phyloP scores from a whole-genome alignment of 495 filamentous ascomycete genomes.

The Penicillium samsonianum region DNA sequence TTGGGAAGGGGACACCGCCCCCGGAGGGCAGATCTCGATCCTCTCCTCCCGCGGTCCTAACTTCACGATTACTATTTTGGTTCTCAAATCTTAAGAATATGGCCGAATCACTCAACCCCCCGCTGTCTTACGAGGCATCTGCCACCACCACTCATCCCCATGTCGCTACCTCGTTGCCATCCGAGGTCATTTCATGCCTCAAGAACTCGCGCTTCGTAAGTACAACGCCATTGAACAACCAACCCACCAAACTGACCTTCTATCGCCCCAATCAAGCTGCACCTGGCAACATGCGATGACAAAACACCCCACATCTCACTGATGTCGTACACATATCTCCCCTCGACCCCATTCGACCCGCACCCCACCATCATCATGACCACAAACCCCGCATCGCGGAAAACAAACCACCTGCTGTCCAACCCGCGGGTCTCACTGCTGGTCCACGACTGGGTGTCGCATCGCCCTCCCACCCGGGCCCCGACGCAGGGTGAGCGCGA shows the following conservation, averaged over 20 bases:
- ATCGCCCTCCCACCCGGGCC: constrained; percentile 79
- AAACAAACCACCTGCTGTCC: constrained; percentile 79
- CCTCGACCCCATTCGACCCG: constrained; percentile 71
- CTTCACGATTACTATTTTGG: constrained; percentile 8
- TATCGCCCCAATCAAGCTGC: constrained; percentile 61
- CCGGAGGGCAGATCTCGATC: constrained; percentile 9
- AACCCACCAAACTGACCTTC: constrained; percentile 4
- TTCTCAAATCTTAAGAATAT: constrained; percentile 27
- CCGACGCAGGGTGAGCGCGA: constrained; percentile 53
- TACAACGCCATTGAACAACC: not conserved
- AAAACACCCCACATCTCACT: constrained; percentile 90
- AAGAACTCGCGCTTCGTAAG: constrained; percentile 93
- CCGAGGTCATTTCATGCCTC: constrained; percentile 84
- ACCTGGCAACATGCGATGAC: constrained; percentile 84
- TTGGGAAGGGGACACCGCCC: constrained; percentile 11
- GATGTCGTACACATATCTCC: constrained; percentile 99
- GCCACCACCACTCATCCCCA: constrained; percentile 70
- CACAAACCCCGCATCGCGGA: constrained; percentile 82
- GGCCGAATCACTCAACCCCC: constrained; percentile 51
- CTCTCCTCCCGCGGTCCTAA: not conserved
- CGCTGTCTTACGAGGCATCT: constrained; percentile 75
- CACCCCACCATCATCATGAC: constrained; percentile 89
- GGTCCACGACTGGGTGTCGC: constrained; percentile 97
- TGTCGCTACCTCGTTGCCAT: constrained; percentile 66
- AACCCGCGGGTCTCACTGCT: constrained; percentile 94